These are phyloP conservation scores for Phytophthora colocasiae DNA, from an alignment of 352 stramenopile genomes.

Conservation along the genomic window DNA sequence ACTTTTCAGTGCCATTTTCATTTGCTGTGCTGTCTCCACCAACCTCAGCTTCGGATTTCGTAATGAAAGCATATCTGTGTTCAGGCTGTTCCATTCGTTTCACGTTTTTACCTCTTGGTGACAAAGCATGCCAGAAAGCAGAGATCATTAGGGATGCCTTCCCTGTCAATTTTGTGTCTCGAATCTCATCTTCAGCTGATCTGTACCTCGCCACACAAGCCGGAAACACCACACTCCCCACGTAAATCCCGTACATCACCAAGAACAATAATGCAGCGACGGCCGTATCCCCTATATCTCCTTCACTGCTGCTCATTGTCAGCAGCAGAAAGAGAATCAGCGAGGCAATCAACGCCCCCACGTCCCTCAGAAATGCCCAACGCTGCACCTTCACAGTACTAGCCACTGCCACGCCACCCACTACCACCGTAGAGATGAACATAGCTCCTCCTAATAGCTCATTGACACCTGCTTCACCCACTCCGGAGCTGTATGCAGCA, in stretches of 20 bases:
- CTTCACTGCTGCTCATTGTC: conserved; percentile 21
- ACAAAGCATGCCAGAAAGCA: conserved; percentile 81
- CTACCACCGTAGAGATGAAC: conserved; percentile 96
- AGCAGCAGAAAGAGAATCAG: conserved; percentile 60
- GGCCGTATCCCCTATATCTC: conserved; percentile 27
- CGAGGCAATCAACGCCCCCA: conserved; percentile 56
- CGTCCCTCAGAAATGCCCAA: conserved; percentile 73
- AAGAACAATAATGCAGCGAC: conserved; percentile 56
- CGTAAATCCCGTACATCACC: conserved; percentile 62
- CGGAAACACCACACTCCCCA: conserved; percentile 62
- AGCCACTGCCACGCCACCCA: conserved; percentile 87
- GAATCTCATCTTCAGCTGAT: conserved; percentile 16
- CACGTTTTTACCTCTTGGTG: conserved; percentile 32
- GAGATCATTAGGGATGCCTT: conserved; percentile 55
- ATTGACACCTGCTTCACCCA: conserved; percentile 88
- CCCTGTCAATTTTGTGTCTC: conserved; percentile 15
- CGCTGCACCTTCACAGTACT: conserved; percentile 67
- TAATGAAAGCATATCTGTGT: conserved; percentile 57
- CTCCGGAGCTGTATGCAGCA: conserved; percentile 81
- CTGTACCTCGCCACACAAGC: conserved; percentile 52
- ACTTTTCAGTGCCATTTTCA: conserved; percentile 5
- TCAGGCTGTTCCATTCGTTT: conserved; percentile 22
- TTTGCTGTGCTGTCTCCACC: conserved; percentile 18
- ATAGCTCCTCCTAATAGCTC: conserved; percentile 91
- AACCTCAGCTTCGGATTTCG: conserved; percentile 31